Conservation (phyloP, 2,329 filamentous ascomycete genomes). For the Blastomyces percursus region DNA sequence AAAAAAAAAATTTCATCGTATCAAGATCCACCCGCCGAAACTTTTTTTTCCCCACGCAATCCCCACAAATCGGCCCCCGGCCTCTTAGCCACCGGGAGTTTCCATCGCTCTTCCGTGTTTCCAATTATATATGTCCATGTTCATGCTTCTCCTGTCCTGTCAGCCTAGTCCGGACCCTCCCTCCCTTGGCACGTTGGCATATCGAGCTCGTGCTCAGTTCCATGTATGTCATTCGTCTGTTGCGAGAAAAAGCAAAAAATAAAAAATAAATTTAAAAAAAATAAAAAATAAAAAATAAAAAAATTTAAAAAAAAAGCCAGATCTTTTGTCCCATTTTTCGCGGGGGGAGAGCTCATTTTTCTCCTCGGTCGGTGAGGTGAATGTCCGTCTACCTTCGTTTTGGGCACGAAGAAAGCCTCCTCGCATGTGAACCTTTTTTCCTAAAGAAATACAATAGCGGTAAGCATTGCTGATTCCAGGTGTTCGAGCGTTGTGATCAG, state of each 20-base stretch:
- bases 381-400: background rate
- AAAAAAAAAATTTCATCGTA: too few relatives aligned
- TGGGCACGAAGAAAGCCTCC: background rate
- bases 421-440: background rate
- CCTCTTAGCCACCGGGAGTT: background rate
- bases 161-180: background rate
- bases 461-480: too few relatives aligned
- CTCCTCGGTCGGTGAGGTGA: background rate
- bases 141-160: background rate
- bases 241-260: background rate
- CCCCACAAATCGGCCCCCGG: background rate
- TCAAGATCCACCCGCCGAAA: background rate
- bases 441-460: background rate
- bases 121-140: background rate
- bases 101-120: background rate
- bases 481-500: background rate
- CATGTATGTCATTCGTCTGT: background rate
- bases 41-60: background rate
- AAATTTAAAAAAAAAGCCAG: background rate
- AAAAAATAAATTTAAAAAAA: background rate
- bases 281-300: too few relatives aligned
- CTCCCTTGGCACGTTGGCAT: background rate
- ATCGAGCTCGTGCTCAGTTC: background rate
- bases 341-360: background rate
- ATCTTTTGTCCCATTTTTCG: background rate